A percentile compares a stretch with the other conserved stretches of the same genome.
phyloP scores from a whole-genome alignment of 345 rosid species.

The Mallotus nudiflorus region DNA sequence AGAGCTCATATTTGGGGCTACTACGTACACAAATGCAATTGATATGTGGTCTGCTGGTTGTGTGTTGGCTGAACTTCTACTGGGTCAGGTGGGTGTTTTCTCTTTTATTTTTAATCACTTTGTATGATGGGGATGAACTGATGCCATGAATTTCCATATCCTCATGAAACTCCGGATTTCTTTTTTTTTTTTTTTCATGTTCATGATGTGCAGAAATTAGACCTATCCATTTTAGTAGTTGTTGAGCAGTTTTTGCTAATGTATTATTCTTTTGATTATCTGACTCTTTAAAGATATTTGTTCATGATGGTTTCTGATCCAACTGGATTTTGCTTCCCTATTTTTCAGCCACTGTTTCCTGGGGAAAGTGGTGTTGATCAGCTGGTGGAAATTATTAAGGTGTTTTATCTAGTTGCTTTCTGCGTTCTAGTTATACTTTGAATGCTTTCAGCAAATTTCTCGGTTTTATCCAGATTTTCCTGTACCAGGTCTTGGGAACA shows the following conservation, averaged over 20 bases:
- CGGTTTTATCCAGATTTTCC: neutral
- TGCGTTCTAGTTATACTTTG: neutral
- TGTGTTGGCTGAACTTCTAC: constrained; percentile 93
- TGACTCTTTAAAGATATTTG: neutral
- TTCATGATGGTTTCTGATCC: constrained; percentile 9
- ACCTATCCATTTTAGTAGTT: neutral
- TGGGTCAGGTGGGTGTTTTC: constrained; percentile 63
- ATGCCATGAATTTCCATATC: neutral
- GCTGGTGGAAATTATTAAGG: constrained; percentile 98
- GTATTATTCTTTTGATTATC: neutral
- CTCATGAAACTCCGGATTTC: too few relatives aligned
- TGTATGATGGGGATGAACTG: neutral
- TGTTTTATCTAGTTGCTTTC: constrained; percentile 17
- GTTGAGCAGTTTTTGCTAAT: neutral
- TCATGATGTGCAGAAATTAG: neutral
- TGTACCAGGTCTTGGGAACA: constrained; percentile 77
- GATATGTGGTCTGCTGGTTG: constrained; percentile 99
- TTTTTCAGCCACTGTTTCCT: constrained; percentile 86
- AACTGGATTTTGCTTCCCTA: neutral
- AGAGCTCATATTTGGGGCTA: constrained; percentile 96
- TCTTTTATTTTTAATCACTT: neutral
- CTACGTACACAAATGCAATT: constrained; percentile 93
- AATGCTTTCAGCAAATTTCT: neutral
- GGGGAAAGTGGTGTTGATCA: constrained; percentile 98
- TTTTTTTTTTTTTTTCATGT: neutral